Base-by-base conservation (phyloP, 768 basidiomycete species). In the Tulasnella sp. region DNA sequence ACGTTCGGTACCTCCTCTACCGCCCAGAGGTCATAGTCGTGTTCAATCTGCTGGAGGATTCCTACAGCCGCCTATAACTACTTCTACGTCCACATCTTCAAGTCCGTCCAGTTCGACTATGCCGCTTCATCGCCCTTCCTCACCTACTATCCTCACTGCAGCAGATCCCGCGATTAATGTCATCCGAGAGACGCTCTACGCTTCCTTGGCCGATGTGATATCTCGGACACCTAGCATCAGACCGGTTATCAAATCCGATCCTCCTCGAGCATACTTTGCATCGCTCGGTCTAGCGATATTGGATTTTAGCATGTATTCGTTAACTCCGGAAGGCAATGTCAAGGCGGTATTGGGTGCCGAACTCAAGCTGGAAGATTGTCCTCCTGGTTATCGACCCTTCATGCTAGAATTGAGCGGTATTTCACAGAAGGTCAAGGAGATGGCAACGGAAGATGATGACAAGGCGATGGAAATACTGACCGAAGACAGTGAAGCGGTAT, bases 101-200 rank as follows among this genome's bases (percentile, higher is more conserved):
- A 58, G 64, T 22, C n/a, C 24, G 16, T 19, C 45, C 48, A 50
- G 33, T 51, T 62, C 39, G 48, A 56, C 28, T 28, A 53, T 46
- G 40, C 28, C 53, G 22, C 20, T 16, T 24, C 33, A 35, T 20
- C 37, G 52, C 19, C 37, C 54, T 3, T 28, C 54, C 27, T 53
- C 56, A n/a, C 54, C 59, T 19, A 43, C 41, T 34, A 28, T 58
- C 32, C 62, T 65, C 37, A 58, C 61, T 15, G 56, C 58, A 0
- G 68, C 70, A 13, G 67, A 73, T 19, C 75, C 82, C 0, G 79
- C 77, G 0, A 81, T 90, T 56, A 75, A 79, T 48, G 70, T 83
- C 60, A 89, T 91, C 53, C 81, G 88, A 24, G 86, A 91, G 64
- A 88, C 87, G 0, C 73, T 91, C 15, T 91, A 89, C 63, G 84